Conservation (phyloP, 225 moss, liverwort and hornwort genomes). For the Antitrichia curtipendula region DNA sequence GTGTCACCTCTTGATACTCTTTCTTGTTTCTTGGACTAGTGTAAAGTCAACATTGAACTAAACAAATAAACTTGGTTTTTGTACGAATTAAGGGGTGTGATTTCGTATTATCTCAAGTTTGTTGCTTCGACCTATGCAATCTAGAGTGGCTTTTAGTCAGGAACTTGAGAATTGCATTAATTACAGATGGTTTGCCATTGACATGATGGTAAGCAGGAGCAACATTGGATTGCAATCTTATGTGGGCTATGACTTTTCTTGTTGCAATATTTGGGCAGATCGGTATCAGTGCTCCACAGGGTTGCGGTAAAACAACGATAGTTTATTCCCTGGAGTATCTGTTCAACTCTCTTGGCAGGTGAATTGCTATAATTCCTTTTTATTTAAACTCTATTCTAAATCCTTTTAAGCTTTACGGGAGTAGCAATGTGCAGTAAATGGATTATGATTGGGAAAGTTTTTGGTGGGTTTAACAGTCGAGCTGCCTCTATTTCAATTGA, state of each 20-base stretch:
- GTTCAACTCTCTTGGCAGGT: conserved; percentile 69
- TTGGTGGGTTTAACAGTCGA: conserved; percentile 32
- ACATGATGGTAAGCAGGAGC: neutral
- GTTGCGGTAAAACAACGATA: conserved; percentile 81
- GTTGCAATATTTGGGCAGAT: conserved; percentile 29
- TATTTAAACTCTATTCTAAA: neutral
- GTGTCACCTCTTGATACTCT: neutral
- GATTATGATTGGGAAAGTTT: neutral
- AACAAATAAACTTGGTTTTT: neutral
- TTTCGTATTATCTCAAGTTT: neutral
- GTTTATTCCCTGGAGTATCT: conserved; percentile 69
- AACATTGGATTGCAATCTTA: neutral
- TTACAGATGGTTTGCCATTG: neutral
- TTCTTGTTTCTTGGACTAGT: neutral
- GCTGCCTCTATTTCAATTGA: conserved; percentile 71
- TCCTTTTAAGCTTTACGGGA: neutral
- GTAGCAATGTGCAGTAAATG: neutral
- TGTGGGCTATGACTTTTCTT: neutral
- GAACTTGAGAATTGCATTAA: neutral
- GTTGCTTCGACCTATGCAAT: neutral
- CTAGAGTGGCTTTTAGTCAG: neutral
- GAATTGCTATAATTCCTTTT: neutral
- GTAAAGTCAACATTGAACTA: neutral
- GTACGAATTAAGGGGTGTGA: neutral
- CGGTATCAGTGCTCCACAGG: conserved; percentile 77